phyloP scores from a whole-genome alignment of 345 rosid species.

The Lepidium didymum region DNA sequence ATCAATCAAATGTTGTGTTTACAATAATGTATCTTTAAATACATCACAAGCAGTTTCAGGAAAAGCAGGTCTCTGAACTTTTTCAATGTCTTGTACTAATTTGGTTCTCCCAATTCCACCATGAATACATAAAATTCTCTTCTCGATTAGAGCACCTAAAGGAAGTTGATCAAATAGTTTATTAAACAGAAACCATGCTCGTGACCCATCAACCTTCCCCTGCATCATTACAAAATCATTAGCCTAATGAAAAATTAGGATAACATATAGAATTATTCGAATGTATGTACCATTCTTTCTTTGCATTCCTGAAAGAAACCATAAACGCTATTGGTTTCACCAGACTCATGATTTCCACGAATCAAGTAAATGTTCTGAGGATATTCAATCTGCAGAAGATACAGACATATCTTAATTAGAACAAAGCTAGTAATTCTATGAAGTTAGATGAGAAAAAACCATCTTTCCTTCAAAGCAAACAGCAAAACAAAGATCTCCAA shows the following conservation, averaged over 20 bases:
- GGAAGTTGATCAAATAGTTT: conserved; percentile 77
- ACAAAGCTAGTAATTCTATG: not conserved
- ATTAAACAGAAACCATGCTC: conserved; percentile 80
- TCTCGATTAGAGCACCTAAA: conserved; percentile 80
- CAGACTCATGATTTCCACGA: conserved; percentile 92
- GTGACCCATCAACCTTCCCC: conserved; percentile 61
- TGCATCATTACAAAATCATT: too few species aligned
- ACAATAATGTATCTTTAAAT: conserved; percentile 86
- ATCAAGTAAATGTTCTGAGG: conserved; percentile 79
- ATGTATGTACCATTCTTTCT: conserved; percentile 53
- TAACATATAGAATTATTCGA: too few species aligned
- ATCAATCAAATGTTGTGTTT: not conserved
- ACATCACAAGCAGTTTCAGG: conserved; percentile 47
- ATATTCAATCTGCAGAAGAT: conserved; percentile 57
- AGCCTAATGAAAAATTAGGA: too few species aligned
- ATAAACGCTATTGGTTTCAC: conserved; percentile 53
- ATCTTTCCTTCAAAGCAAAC: conserved; percentile 82
- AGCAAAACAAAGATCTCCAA: conserved; percentile 83
- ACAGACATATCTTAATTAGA: not conserved
- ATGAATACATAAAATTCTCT: conserved; percentile 81
- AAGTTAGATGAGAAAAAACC: not conserved
- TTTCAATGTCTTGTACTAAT: conserved; percentile 67
- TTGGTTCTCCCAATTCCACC: conserved; percentile 85
- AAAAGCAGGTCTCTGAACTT: conserved; percentile 68
- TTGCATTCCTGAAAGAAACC: conserved; percentile 79